Base-by-base conservation (phyloP, 257 asterid genomes). In the Solanum piurae region DNA sequence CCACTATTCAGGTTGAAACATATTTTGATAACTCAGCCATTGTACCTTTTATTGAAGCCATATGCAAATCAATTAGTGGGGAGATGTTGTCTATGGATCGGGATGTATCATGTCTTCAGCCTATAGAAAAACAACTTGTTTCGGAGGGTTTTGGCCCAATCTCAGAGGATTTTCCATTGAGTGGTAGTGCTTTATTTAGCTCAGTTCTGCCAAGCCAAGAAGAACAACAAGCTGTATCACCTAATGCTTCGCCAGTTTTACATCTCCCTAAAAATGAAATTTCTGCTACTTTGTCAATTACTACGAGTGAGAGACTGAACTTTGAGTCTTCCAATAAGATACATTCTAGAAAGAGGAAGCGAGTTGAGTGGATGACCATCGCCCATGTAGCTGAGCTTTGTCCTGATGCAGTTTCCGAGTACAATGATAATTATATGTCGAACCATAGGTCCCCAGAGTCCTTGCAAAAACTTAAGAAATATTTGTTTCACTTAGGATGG, bases 401-500 rank as follows among this genome's bases (percentile, higher is more conserved):
- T 87, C 94, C 98, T 18, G 62, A 89, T 88, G 92, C 92, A 55
- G 84, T 94, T 84, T 69, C 83, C 38, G 89, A 88, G 84, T 88
- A 55, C 87, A 87, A n/a, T 13, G 68, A 89, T 87, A 31, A 21
- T 12, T 31, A 12, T 83, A 82, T 79, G 87, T 68, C 21, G 77
- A 68, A 40, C 1, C 49, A 64, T 46, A 36, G 12, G 84, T 73
- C 77, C 73, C 18, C 91, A 64, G 6, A 16, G 4, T 29, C 20
- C 31, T 29, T 82, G 60, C 20, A 12, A 49, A 90, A 86, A 40
- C 90, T 84, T 62, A 90, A 91, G 80, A 91, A 89, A 60, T 96
- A 93, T 90, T 92, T 95, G 23, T 87, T 92, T 86, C 74, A 91
- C 92, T 75, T 93, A 89, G 93, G 92, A 76, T 95, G 96, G 95